Conservation (phyloP, 805 yeast species). For the Kodamaea sagamina region DNA sequence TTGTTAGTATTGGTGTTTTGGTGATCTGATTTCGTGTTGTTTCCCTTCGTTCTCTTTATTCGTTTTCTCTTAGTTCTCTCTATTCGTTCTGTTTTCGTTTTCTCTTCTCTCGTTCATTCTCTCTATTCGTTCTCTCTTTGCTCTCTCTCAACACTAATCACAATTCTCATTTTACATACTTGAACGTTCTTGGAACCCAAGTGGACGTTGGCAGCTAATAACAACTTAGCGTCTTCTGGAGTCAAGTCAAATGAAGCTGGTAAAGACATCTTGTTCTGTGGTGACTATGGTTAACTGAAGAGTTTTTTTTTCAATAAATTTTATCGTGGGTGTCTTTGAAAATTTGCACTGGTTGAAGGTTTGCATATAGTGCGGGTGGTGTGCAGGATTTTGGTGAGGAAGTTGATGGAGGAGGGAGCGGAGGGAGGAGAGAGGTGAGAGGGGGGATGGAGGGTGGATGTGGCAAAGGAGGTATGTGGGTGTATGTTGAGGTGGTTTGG, state of each 20-base stretch:
- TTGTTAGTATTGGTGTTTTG: constrained; percentile 18
- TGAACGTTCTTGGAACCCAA: constrained; percentile 99
- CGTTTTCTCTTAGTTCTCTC: no score
- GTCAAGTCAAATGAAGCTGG: constrained; percentile 91
- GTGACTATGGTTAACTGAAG: constrained; percentile 14
- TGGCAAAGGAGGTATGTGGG: neutral
- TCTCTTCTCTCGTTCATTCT: neutral
- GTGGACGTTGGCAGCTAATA: constrained; percentile 99
- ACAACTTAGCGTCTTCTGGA: constrained; percentile 97
- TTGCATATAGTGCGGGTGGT: constrained; percentile 4
- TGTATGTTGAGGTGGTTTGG: no score
- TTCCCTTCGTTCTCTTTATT: no score
- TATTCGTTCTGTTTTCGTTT: no score
- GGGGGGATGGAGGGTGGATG: neutral
- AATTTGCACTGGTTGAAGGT: constrained; percentile 5
- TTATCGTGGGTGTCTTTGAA: constrained; percentile 7
- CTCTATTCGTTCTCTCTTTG: neutral
- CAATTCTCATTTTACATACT: constrained; percentile 55
- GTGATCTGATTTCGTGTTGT: no score
- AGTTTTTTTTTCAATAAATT: constrained; percentile 12
- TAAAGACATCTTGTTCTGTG: constrained; percentile 58
- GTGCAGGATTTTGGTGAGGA: constrained; percentile 8
- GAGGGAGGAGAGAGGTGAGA: constrained; percentile 1
- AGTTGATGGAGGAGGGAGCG: neutral
- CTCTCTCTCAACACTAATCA: no score